Conservation (phyloP, 2,329 filamentous ascomycete genomes). For the Chaetomiaceae sp. region DNA sequence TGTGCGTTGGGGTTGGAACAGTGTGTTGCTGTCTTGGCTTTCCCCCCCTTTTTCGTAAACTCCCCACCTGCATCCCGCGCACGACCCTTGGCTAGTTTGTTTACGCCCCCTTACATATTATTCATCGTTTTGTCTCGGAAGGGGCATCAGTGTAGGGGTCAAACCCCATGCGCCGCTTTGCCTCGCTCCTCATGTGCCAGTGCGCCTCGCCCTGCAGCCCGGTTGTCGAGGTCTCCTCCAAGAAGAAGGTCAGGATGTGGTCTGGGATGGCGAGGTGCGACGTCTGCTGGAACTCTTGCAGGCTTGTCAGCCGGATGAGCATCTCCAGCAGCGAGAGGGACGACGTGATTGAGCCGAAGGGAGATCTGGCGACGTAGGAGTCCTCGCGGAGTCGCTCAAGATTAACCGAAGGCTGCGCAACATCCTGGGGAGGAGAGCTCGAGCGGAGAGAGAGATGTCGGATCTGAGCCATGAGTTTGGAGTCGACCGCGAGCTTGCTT, state of each 20-base stretch:
- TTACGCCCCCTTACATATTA: neutral
- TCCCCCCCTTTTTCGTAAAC: too few species aligned
- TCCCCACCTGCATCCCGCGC: too few species aligned
- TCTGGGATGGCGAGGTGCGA: constrained; percentile 88
- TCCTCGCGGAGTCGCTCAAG: constrained; percentile 17
- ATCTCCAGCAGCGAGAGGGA: constrained; percentile 79
- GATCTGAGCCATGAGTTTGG: constrained; percentile 39
- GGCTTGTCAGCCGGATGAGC: constrained; percentile 75
- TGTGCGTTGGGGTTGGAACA: too few species aligned
- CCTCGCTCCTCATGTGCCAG: constrained; percentile 42
- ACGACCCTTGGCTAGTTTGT: too few species aligned
- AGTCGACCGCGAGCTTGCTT: constrained; percentile 33
- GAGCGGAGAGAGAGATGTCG: constrained; percentile 36
- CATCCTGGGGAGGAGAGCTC: constrained; percentile 8
- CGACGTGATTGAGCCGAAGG: constrained; percentile 49
- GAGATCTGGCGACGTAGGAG: constrained; percentile 40
- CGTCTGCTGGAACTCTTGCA: constrained; percentile 88
- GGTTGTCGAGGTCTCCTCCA: constrained; percentile 57
- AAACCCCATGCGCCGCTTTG: constrained; percentile 49
- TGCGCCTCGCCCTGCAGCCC: constrained; percentile 44
- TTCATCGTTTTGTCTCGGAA: constrained; percentile 20
- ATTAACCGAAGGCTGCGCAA: neutral
- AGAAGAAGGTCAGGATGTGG: constrained; percentile 83
- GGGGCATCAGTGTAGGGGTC: constrained; percentile 51
- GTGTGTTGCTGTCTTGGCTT: too few species aligned